Conservation (phyloP, 768 basidiomycete species). For the Peribolospora kevripleyi region DNA sequence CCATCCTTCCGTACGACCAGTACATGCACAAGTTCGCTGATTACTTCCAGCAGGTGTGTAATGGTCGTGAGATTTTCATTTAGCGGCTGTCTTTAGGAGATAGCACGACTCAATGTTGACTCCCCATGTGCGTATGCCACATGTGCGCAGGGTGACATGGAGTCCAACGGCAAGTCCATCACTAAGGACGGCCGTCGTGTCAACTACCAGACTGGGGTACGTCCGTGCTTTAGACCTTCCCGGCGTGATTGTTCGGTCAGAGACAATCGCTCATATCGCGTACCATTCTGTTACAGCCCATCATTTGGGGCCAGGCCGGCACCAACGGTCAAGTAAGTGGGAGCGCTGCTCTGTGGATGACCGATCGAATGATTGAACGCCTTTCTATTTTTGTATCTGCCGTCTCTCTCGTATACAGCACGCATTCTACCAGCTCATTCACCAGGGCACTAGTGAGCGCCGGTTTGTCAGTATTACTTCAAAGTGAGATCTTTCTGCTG, state of each 20-base stretch:
- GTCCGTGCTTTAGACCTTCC: conserved; percentile 13
- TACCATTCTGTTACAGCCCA: conserved; percentile 36
- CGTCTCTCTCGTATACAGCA: conserved; percentile 32
- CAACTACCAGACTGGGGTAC: conserved; percentile 81
- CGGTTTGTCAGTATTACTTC: too few relatives aligned
- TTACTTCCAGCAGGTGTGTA: conserved; percentile 76
- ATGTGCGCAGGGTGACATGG: conserved; percentile 63
- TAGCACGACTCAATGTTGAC: not conserved
- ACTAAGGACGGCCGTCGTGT: conserved; percentile 86
- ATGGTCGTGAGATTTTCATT: not conserved
- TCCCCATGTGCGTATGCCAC: not conserved
- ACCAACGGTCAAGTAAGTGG: conserved; percentile 42
- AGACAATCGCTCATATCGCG: conserved; percentile 92
- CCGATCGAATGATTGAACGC: not conserved
- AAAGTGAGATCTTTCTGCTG: not conserved
- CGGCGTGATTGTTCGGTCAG: not conserved
- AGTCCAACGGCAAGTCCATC: conserved; percentile 90
- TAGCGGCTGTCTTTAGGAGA: too few relatives aligned
- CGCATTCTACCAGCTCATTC: conserved; percentile 84
- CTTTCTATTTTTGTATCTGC: not conserved
- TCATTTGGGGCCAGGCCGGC: conserved; percentile 95
- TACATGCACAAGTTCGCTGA: conserved; percentile 98
- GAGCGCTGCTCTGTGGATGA: too few relatives aligned
- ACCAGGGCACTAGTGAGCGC: conserved; percentile 48
- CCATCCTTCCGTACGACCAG: conserved; percentile 89